A percentile compares a stretch with the other conserved stretches of the same genome.
phyloP scores from a whole-genome alignment of 345 rosid species.

The Garcia nutans region DNA sequence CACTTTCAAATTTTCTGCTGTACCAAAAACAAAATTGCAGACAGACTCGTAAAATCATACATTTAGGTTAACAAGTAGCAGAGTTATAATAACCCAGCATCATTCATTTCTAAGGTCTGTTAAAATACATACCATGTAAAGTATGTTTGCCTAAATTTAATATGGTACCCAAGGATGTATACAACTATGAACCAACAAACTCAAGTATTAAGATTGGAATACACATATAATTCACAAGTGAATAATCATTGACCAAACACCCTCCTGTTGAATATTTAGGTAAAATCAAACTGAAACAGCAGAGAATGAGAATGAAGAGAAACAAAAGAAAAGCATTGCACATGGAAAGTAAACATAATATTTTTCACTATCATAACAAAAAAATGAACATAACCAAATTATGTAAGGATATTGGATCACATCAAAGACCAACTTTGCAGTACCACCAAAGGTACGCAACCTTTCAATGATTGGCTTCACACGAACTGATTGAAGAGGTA shows the following conservation, averaged over 20 bases:
- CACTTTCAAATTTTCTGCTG: neutral
- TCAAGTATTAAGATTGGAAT: too few species aligned
- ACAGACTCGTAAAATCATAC: neutral
- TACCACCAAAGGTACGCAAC: constrained; percentile 76
- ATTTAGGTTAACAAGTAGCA: neutral
- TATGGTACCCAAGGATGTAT: too few species aligned
- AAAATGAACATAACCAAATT: neutral
- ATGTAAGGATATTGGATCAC: constrained; percentile 90
- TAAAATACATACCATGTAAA: neutral
- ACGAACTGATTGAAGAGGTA: constrained; percentile 92
- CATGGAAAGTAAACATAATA: neutral
- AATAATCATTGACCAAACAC: neutral
- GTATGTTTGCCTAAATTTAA: neutral
- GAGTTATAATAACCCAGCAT: neutral
- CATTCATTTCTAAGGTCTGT: neutral
- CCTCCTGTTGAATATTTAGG: neutral
- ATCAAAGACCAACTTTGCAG: constrained; percentile 80
- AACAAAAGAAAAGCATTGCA: neutral
- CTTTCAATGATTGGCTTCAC: constrained; percentile 83
- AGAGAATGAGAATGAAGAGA: neutral
- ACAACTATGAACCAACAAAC: too few species aligned
- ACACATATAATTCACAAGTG: neutral
- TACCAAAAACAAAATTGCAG: neutral
- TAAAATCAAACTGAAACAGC: neutral
- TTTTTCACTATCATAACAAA: neutral